A percentile compares a stretch with the other conserved stretches of the same genome.
These are phyloP conservation scores for Lizonia empirigonia DNA, from an alignment of 2,329 filamentous ascomycete genomes.

Conservation along the genomic window DNA sequence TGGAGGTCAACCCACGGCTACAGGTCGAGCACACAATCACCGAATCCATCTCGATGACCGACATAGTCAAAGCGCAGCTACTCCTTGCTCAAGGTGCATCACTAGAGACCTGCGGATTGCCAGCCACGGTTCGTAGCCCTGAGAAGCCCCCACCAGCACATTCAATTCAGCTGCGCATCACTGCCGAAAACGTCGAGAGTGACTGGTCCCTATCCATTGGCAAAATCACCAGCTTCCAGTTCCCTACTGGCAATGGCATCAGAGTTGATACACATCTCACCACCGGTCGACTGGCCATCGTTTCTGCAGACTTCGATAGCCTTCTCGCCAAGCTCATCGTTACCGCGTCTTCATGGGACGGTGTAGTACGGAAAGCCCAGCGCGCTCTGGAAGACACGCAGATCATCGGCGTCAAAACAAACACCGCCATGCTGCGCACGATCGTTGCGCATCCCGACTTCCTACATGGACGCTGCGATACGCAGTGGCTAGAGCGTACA, in stretches of 20 bases:
- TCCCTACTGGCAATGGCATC: slow-evolving; percentile 64
- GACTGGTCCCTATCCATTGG: slow-evolving; percentile 65
- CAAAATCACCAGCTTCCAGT: slow-evolving; percentile 60
- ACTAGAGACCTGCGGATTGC: slow-evolving; percentile 46
- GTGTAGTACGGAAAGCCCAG: slow-evolving; percentile 59
- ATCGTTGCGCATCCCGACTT: slow-evolving; percentile 61
- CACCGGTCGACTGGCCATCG: slow-evolving; percentile 49
- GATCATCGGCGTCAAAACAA: slow-evolving; percentile 65
- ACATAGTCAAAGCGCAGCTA: slow-evolving; percentile 63
- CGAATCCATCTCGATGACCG: slow-evolving; percentile 59
- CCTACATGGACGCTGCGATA: slow-evolving; percentile 55
- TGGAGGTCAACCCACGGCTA: slow-evolving; percentile 65
- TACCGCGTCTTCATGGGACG: slow-evolving; percentile 60
- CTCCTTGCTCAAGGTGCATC: slow-evolving; percentile 58
- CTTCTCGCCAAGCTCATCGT: slow-evolving; percentile 65
- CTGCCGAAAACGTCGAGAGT: slow-evolving; percentile 60
- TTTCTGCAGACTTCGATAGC: slow-evolving; percentile 64
- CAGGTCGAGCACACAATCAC: slow-evolving; percentile 69
- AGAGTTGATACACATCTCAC: slow-evolving; percentile 62
- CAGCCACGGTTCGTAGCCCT: slow-evolving; percentile 35
- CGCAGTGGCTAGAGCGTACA: slow-evolving; percentile 62
- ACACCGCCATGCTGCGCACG: slow-evolving; percentile 59
- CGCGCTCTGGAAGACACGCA: slow-evolving; percentile 61
- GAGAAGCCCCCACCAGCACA: slow-evolving; percentile 47
- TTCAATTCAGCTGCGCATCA: slow-evolving; percentile 64